Conservation (phyloP, 495 filamentous ascomycete genomes). For the Lasiosphaeria miniovina region DNA sequence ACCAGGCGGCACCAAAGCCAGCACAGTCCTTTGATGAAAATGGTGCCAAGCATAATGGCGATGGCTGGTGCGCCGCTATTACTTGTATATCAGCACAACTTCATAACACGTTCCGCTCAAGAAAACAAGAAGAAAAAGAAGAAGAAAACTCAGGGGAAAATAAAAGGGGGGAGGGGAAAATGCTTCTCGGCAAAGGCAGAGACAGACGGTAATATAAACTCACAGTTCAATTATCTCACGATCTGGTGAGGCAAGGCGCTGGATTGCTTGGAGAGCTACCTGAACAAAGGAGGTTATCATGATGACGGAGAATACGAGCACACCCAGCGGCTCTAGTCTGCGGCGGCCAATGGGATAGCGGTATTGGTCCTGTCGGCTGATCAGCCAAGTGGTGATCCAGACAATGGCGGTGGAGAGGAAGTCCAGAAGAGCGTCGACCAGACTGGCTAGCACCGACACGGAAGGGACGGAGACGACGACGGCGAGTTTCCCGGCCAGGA, state of each 20-base stretch:
- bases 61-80: constrained; percentile 62
- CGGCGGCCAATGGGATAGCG: constrained; percentile 79
- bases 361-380: constrained; percentile 71
- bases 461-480: constrained; percentile 77
- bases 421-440: constrained; percentile 86
- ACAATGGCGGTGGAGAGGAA: constrained; percentile 84
- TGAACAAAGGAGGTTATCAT: constrained; percentile 89
- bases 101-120: no score
- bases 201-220: constrained; percentile 3
- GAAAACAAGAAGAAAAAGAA: no score
- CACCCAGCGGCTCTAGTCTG: constrained; percentile 70
- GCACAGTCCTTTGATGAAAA: constrained; percentile 76
- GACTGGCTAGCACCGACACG: constrained; percentile 80
- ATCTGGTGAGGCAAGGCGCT: constrained; percentile 60
- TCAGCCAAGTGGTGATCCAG: constrained; percentile 76
- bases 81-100: constrained; percentile 9
- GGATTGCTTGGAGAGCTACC: constrained; percentile 69
- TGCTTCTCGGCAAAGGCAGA: neutral
- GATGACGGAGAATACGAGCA: constrained; percentile 76
- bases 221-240: constrained; percentile 67
- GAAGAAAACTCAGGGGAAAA: no score
- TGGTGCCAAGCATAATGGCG: constrained; percentile 75
- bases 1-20: constrained; percentile 91
- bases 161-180: no score
- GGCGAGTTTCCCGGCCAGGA: constrained; percentile 75